phyloP scores from a whole-genome alignment of 495 filamentous ascomycete genomes.

The Hyaloscypha hepaticicola region DNA sequence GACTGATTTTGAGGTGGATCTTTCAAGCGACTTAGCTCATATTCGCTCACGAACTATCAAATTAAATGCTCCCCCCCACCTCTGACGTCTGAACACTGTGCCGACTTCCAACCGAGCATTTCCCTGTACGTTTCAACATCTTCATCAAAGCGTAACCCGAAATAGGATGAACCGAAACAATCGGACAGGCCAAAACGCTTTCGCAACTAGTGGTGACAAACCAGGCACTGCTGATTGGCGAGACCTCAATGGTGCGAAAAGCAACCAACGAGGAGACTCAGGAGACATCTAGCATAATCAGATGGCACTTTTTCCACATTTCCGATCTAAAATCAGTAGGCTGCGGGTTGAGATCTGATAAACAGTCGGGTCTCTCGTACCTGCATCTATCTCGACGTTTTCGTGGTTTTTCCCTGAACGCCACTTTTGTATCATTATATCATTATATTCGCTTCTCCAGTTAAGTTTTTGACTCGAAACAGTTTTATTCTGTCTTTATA shows the following conservation, averaged over 20 bases:
- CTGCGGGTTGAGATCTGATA: not conserved
- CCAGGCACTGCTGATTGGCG: not conserved
- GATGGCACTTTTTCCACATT: not conserved
- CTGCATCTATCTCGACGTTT: not conserved
- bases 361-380: not conserved
- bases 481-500: not conserved
- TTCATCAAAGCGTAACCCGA: not conserved
- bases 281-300: not conserved
- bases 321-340: not conserved
- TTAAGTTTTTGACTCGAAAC: not conserved
- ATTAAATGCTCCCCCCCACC: not conserved
- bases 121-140: not conserved
- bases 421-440: not conserved
- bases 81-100: not conserved
- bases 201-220: not conserved
- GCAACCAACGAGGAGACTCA: not conserved
- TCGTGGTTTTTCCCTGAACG: not conserved
- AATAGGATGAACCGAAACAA: not conserved
- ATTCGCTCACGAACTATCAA: not conserved
- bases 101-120: too few relatives aligned
- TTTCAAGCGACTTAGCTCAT: too few relatives aligned
- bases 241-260: not conserved
- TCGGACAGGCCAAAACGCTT: not conserved
- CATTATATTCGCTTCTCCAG: not conserved
- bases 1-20: too few relatives aligned